Evolutionary conservation across 2,329 filamentous ascomycete genomes (phyloP).

Genomic region (Triangularia verruculosa): DNA sequence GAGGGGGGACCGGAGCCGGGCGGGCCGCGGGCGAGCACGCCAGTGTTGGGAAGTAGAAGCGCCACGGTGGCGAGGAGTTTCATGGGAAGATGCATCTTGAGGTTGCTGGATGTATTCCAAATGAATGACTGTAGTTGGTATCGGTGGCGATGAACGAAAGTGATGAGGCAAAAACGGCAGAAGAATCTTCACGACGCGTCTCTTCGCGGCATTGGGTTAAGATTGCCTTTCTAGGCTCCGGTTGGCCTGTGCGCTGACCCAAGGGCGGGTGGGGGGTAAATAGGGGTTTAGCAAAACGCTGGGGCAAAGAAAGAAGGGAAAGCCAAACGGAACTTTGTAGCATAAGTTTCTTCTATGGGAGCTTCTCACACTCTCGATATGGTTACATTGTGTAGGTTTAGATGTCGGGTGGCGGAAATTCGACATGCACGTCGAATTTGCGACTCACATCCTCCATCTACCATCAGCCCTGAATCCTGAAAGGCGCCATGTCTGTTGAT

Average conservation of each 20-base stretch:
- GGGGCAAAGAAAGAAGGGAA: too few species aligned
- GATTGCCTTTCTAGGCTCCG: too few species aligned
- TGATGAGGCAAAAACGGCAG: background rate
- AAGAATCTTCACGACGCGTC: background rate
- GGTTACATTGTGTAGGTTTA: too few species aligned
- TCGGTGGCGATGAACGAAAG: background rate
- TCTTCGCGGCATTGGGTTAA: background rate
- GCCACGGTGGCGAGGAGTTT: background rate
- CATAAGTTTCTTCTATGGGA: too few species aligned
- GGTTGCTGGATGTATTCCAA: background rate
- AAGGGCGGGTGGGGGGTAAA: too few species aligned
- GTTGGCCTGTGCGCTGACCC: too few species aligned
- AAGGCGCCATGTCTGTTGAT: background rate
- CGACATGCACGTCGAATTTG: background rate
- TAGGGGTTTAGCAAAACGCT: too few species aligned
- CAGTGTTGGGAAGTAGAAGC: background rate
- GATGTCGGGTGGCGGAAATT: too few species aligned
- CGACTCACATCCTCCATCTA: background rate
- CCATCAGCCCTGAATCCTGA: background rate
- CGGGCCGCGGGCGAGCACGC: background rate
- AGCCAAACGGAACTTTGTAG: too few species aligned
- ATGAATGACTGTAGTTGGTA: background rate
- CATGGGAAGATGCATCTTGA: conserved; percentile 2
- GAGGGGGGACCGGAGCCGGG: background rate
- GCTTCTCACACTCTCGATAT: too few species aligned